Evolutionary conservation across 2,329 filamentous ascomycete species (phyloP), one percentile per base, ranked within the genome.

Genomic region (Aspergillus ibericus): DNA sequence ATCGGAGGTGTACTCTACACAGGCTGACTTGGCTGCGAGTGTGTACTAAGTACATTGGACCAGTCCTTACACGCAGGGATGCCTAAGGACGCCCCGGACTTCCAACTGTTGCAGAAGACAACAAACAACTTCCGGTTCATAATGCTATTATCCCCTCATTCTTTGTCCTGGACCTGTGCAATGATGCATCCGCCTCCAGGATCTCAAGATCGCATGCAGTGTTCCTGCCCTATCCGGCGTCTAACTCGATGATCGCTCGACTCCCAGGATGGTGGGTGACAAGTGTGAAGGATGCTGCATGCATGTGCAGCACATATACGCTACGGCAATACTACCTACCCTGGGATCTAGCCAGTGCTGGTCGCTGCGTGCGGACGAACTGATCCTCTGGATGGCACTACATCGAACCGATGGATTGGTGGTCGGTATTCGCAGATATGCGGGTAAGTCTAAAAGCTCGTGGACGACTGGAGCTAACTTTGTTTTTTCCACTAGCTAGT

Each of bases 391-490:
- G 25, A 48, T 29, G n/a, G 12, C 25, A 48, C 10, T 48, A 25
- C 15, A n/a, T 22, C 22, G 22, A 36, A 46, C 48, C 53, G 49
- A 29, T 53, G 47, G 29, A 53, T 29, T 34, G 42, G 44, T 40
- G 29, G 20, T 56, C 29, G 53, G 52, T 58, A 40, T 32, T 52
- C 32, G 22, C 25, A 7, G 18, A 13, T 35, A 55, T 58, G 59
- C 54, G 55, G 53, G 42, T 32, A 42, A 32, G 54, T 57, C 53
- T 47, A 56, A 52, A 49, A 22, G 40, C 58, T 62, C 58, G 58
- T 62, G 58, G 58, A 53, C 25, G 15, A 22, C 40, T 20, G 18
- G 29, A 47, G 36, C 38, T 42, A 20, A 12, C 2, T 22, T 42
- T 42, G 8, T 16, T 38, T 42, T 5, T 42, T 15, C 38, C n/a